phyloP scores from a whole-genome alignment of 2,329 filamentous ascomycete genomes.

The Fusarium sp. region DNA sequence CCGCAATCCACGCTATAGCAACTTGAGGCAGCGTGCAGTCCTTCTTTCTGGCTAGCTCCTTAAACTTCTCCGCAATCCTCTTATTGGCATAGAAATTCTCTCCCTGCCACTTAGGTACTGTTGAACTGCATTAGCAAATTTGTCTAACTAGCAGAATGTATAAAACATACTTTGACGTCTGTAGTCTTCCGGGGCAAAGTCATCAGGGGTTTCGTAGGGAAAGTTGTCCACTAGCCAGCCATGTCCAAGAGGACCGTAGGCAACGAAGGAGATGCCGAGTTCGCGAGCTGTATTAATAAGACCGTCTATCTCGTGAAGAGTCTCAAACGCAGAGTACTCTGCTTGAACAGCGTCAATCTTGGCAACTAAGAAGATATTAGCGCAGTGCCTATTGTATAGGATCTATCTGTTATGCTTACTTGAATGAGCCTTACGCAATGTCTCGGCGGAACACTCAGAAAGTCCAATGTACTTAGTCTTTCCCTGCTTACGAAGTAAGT shows the following conservation, averaged over 20 bases:
- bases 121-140: neutral
- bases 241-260: slow-evolving; percentile 59
- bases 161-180: slow-evolving; percentile 44
- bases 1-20: neutral
- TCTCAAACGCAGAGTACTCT: neutral
- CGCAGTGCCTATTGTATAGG: neutral
- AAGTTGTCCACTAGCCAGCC: slow-evolving; percentile 61
- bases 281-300: neutral
- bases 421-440: neutral
- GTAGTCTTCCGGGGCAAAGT: slow-evolving; percentile 58
- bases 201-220: slow-evolving; percentile 55
- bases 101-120: neutral
- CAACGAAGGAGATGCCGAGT: slow-evolving; percentile 43
- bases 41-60: slow-evolving; percentile 45
- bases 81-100: slow-evolving; percentile 43
- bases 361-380: neutral
- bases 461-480: neutral
- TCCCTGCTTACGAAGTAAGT: neutral
- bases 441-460: neutral
- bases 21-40: neutral
- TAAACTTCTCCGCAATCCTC: slow-evolving; percentile 55
- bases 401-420: neutral
- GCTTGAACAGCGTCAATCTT: neutral
- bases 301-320: neutral
- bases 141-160: too few relatives aligned